phyloP scores from a whole-genome alignment of 345 rosid species.

The Sapria himalayana region DNA sequence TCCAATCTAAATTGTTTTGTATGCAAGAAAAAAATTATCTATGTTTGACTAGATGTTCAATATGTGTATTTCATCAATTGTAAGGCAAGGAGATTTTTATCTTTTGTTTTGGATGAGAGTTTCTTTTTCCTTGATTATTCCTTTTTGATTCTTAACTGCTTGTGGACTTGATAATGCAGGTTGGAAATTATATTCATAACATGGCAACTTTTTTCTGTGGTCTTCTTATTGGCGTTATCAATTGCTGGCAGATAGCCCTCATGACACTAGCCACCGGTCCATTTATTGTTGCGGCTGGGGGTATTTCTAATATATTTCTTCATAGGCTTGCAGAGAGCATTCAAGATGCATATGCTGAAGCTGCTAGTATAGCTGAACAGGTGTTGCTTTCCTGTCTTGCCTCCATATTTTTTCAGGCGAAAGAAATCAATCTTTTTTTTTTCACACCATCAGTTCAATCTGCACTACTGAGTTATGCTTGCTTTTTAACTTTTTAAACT shows the following conservation, averaged over 20 bases:
- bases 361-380: slow-evolving; percentile 98
- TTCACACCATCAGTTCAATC: no score
- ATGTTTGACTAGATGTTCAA: no score
- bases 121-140: no score
- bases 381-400: slow-evolving; percentile 14
- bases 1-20: no score
- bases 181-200: slow-evolving; percentile 95
- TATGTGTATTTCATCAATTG: no score
- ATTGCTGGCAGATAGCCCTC: slow-evolving; percentile 95
- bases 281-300: slow-evolving; percentile 99
- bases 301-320: slow-evolving; percentile 94
- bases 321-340: slow-evolving; percentile 97
- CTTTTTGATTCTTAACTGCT: no score
- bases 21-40: no score
- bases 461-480: no score
- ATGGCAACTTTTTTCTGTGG: slow-evolving; percentile 98
- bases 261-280: slow-evolving; percentile 94
- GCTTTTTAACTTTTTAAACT: no score
- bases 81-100: no score
- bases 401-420: slow-evolving; percentile 3
- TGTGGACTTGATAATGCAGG: slow-evolving; percentile 41
- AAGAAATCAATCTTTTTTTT: no score
- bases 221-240: slow-evolving; percentile 64
- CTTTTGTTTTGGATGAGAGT: no score
- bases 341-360: slow-evolving; percentile 99